A percentile compares a stretch with the other conserved stretches of the same genome.
Conservation (phyloP, 306 rosid species). For the Cucurbita argyrosperma region DNA sequence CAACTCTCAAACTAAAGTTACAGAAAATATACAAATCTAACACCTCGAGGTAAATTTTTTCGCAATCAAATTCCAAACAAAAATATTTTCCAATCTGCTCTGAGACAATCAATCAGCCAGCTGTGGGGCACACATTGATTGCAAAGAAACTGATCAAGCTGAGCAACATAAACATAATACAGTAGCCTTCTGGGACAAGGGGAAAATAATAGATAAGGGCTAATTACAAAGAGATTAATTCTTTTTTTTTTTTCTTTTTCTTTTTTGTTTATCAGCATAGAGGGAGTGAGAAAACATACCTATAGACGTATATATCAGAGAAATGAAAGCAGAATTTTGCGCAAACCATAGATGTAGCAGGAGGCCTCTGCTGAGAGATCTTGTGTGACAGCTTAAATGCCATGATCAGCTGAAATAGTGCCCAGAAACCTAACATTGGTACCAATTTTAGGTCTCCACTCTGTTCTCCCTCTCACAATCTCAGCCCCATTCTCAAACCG, state of each 20-base stretch:
- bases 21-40: not conserved
- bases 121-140: not conserved
- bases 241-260: not conserved
- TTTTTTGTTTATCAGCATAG: not conserved
- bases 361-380: not conserved
- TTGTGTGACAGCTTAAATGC: not conserved
- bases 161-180: not conserved
- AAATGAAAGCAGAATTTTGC: not conserved
- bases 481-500: constrained; percentile 76
- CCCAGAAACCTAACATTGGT: constrained; percentile 25
- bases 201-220: not conserved
- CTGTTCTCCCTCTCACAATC: constrained; percentile 81
- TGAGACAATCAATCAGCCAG: not conserved
- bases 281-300: not conserved
- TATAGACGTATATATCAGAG: not conserved
- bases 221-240: not conserved
- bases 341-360: constrained; percentile 1
- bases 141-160: not conserved
- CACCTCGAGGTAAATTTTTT: not conserved
- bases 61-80: not conserved
- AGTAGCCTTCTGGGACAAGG: not conserved
- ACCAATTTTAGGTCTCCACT: constrained; percentile 68
- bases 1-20: not conserved
- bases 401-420: constrained; percentile 27
- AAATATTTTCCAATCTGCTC: not conserved